Base-by-base conservation (phyloP, 2,329 filamentous ascomycete species). In the Cladosporium sp. region DNA sequence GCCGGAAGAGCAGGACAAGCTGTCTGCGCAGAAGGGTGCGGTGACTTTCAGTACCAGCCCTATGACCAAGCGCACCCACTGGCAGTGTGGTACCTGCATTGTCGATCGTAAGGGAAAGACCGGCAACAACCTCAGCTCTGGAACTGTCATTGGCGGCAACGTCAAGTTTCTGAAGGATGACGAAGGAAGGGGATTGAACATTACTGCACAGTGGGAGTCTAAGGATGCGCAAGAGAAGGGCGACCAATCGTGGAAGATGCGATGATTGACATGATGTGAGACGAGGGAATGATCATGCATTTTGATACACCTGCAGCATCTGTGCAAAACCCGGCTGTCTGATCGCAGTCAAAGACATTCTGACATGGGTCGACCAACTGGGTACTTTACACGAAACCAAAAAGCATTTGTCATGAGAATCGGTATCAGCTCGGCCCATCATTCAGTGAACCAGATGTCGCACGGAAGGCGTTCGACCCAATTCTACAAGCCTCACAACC, bases 11-110 rank as follows among this genome's bases (percentile, higher is more conserved):
- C 41, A 51, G 29, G 41, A 54, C 22, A 50, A 48, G 43, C 54
- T 83, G 0, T 74, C 83, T 50, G 75, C 79, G 3, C 90, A 86
- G 81, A 70, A 69, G 19, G 72, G 75, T 27, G 80, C 69, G 30
- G 78, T 89, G n/a, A 86, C 88, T 0, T 96, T 96, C 68, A 95
- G 90, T 7, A 97, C 91, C 1, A 89, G 90, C 0, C 91, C 91
- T 1, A 75, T 78, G 57, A 83, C 82, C 15, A 83, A 80, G 48
- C 80, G 85, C 55, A 97, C 92, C 7, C 92, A 97, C 70, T 97
- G 92, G 92, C 87, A 86, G 69, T 90, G 95, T 65, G 88, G 85
- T 1, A 73, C 96, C 19, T 74, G 92, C 54, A 71, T 95, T 47
- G 79, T 86, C 54, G 83, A 89, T 50, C 75, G 78, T 29, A 66